A percentile compares a stretch with the other conserved stretches of the same genome.
These are phyloP conservation scores for Rosa hybrid DNA, from an alignment of 331 rosid genomes.

Conservation along the genomic window DNA sequence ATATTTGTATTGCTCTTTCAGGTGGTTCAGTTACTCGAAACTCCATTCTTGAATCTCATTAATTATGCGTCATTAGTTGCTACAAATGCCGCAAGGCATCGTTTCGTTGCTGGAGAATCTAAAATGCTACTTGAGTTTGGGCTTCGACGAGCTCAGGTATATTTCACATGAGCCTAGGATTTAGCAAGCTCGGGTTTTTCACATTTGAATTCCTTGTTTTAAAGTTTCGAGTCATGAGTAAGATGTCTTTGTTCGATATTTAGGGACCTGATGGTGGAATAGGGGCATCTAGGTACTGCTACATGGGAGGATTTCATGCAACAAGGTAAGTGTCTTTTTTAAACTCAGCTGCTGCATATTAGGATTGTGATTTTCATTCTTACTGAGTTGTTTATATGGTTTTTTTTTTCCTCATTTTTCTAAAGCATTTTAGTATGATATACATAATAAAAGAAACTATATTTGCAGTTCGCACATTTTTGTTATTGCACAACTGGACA, in stretches of 20 bases:
- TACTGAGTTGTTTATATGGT: not conserved
- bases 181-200: slow-evolving; percentile 53
- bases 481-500: slow-evolving; percentile 3
- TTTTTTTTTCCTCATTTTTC: not conserved
- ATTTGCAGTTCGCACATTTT: not conserved
- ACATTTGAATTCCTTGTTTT: slow-evolving; percentile 24
- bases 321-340: slow-evolving; percentile 63
- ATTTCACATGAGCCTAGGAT: slow-evolving; percentile 56
- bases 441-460: not conserved
- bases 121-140: slow-evolving; percentile 94
- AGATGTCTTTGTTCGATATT: slow-evolving; percentile 21
- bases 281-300: slow-evolving; percentile 92
- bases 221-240: slow-evolving; percentile 15
- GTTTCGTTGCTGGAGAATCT: slow-evolving; percentile 94
- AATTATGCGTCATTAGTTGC: slow-evolving; percentile 85
- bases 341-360: not conserved
- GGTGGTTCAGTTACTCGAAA: slow-evolving; percentile 95
- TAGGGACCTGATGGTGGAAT: slow-evolving; percentile 99
- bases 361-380: not conserved
- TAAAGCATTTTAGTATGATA: not conserved
- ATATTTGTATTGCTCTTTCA: slow-evolving; percentile 38
- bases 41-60: slow-evolving; percentile 78
- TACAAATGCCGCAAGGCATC: slow-evolving; percentile 97
- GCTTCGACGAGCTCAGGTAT: slow-evolving; percentile 95
- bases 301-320: slow-evolving; percentile 96